Evolutionary conservation across 1,139 yeast genomes (phyloP).

Genomic region (Protomyces macrosporus): DNA sequence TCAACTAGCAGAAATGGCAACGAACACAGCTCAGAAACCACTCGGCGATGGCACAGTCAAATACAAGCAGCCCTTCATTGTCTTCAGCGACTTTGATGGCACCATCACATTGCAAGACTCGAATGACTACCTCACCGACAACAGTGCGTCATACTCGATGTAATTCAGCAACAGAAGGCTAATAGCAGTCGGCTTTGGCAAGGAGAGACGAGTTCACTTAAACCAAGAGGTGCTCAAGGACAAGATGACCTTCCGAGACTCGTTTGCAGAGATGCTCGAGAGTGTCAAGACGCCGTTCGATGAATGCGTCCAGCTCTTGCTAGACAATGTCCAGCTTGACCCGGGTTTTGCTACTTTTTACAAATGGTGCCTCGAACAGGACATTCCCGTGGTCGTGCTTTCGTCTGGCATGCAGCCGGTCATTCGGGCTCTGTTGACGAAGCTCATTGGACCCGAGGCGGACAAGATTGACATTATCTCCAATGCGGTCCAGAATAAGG

Average conservation of each 20-base stretch:
- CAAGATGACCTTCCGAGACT: slow-evolving; percentile 66
- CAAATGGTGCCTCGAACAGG: slow-evolving; percentile 65
- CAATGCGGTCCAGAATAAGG: slow-evolving; percentile 62
- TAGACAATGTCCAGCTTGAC: slow-evolving; percentile 61
- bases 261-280: slow-evolving; percentile 76
- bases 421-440: slow-evolving; percentile 66
- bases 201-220: slow-evolving; percentile 56
- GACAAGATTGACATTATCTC: slow-evolving; percentile 72
- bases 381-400: slow-evolving; percentile 68
- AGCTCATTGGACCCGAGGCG: slow-evolving; percentile 69
- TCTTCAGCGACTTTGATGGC: slow-evolving; percentile 28
- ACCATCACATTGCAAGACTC: slow-evolving; percentile 45
- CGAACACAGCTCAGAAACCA: slow-evolving; percentile 3
- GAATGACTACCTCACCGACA: slow-evolving; percentile 36
- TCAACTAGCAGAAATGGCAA: neutral
- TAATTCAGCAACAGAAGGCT: slow-evolving; percentile 54
- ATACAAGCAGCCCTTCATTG: slow-evolving; percentile 25
- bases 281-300: slow-evolving; percentile 71
- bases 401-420: slow-evolving; percentile 92
- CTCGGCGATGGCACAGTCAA: slow-evolving; percentile 23
- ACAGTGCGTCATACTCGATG: slow-evolving; percentile 41
- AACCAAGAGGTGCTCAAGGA: slow-evolving; percentile 71
- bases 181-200: slow-evolving; percentile 78
- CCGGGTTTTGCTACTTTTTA: slow-evolving; percentile 84
- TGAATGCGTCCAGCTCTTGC: slow-evolving; percentile 62